phyloP scores from a whole-genome alignment of 164 flowering plant genomes.

The Magnolia sinica region DNA sequence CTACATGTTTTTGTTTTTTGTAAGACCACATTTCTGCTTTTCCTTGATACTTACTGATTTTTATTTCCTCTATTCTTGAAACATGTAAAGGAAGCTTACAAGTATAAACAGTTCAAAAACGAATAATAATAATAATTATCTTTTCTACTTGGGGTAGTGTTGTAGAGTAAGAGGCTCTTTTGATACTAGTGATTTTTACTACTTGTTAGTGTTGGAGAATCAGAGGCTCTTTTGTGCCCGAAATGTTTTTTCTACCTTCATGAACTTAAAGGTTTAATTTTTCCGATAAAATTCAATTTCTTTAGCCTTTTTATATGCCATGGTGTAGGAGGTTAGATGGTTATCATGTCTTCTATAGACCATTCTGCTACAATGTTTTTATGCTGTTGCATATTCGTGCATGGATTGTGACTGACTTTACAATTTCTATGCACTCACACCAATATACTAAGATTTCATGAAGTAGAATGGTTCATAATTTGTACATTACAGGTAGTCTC shows the following conservation, averaged over 20 bases:
- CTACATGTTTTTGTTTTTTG: neutral
- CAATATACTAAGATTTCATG: neutral
- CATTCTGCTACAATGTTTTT: neutral
- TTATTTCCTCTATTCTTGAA: slow-evolving; percentile 14
- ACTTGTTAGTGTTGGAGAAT: slow-evolving; percentile 84
- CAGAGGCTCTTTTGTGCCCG: slow-evolving; percentile 89
- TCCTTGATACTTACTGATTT: slow-evolving; percentile 1
- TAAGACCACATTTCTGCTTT: neutral
- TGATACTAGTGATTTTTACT: too few relatives aligned
- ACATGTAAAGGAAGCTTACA: slow-evolving; percentile 76
- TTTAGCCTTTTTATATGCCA: neutral
- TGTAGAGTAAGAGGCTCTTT: too few relatives aligned
- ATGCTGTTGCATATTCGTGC: neutral
- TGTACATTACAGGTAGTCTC: slow-evolving; percentile 56
- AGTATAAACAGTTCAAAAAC: slow-evolving; percentile 38
- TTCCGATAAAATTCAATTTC: neutral
- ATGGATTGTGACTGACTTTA: neutral
- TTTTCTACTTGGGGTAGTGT: too few relatives aligned
- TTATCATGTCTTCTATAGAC: neutral
- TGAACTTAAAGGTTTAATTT: slow-evolving; percentile 65
- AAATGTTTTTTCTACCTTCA: slow-evolving; percentile 62
- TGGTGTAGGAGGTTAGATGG: neutral
- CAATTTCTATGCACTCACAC: neutral
- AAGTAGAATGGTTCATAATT: slow-evolving; percentile 9
- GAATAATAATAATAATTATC: too few relatives aligned